Base-by-base conservation (phyloP, 257 asterid genomes). In the Misopates orontium region DNA sequence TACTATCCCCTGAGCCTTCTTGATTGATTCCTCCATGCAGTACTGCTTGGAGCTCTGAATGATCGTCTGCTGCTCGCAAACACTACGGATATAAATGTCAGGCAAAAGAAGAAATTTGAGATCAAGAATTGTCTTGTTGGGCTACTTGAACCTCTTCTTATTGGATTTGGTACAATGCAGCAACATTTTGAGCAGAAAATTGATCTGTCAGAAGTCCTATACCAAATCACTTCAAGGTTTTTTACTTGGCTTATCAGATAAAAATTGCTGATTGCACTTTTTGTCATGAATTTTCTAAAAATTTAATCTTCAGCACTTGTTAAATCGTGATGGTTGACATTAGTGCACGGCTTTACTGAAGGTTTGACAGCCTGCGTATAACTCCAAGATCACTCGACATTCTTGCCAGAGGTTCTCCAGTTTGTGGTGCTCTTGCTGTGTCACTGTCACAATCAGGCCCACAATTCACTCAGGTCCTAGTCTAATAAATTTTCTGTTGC, bases 371-470 rank as follows among this genome's bases (percentile, higher is more conserved):
- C 82, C 72, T 90, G 71, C 95, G 99, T 61, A 88, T 94, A 71
- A 84, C 96, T 82, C 99, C 99, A 55, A 83, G 99, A 76, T 94
- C 99, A 72, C 97, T 94, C 57, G 96, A 94, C 80, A 85, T 94
- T 83, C 99, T 94, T 48, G 86, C 96, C 73, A 82, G 85, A 78
- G 97, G 99, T 56, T 84, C 99, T 60, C 99, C 99, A 53, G 91
- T 94, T 67, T 94, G 96, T 78, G 99, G 99, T 66, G 99, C 91
- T 82, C 97, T 94, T 76, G 99, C 99, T 48, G 99, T 94, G 66
- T 87, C 97, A 36, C 82, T 94, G 40, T 94, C 99, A 59, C 99
- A 94, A 79, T 83, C 99, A 50, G 96, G 97, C 70, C 95, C 96
- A 45, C 99, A 94, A 62, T 94, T 94, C 83, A 90, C 97, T 44